Percentiles rank a stretch among this genome's conserved stretches.
Evolutionary conservation across 2,329 filamentous ascomycete species (phyloP).

Genomic region (Chaetomium sp.): DNA sequence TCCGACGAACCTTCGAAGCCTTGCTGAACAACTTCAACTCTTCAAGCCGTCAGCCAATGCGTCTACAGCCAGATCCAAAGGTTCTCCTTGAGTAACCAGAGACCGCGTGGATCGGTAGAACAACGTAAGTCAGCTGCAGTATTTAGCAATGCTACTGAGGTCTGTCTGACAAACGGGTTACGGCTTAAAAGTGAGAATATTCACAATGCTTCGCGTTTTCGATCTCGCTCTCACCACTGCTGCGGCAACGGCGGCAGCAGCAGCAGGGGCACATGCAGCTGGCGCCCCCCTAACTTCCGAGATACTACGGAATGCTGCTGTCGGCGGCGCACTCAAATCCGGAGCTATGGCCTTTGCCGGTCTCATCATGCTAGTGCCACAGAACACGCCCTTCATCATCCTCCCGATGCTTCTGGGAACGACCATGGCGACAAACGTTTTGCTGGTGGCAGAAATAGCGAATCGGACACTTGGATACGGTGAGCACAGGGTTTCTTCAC

Average conservation of each 20-base stretch:
- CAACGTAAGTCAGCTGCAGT: neutral
- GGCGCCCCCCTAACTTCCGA: neutral
- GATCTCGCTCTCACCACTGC: neutral
- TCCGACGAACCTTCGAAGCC: neutral
- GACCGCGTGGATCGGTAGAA: too few relatives aligned
- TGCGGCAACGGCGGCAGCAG: neutral
- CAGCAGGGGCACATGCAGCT: neutral
- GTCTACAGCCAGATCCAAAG: neutral
- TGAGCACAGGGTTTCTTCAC: neutral
- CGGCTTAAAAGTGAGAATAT: too few relatives aligned
- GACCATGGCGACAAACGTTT: neutral
- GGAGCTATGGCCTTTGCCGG: neutral
- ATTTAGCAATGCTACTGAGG: too few relatives aligned
- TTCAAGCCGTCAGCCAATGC: neutral
- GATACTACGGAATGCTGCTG: neutral
- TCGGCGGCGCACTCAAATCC: neutral
- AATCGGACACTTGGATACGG: neutral
- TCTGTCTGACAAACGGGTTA: too few relatives aligned
- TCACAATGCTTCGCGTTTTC: neutral
- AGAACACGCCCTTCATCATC: neutral
- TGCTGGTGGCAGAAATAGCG: neutral
- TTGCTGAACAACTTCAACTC: neutral
- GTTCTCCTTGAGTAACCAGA: neutral
- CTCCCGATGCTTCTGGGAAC: neutral
- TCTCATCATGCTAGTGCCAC: neutral